Percentiles rank a stretch among this genome's conserved stretches.
Conservation (phyloP, 129 eudicot species). For the Escallonia rubra region DNA sequence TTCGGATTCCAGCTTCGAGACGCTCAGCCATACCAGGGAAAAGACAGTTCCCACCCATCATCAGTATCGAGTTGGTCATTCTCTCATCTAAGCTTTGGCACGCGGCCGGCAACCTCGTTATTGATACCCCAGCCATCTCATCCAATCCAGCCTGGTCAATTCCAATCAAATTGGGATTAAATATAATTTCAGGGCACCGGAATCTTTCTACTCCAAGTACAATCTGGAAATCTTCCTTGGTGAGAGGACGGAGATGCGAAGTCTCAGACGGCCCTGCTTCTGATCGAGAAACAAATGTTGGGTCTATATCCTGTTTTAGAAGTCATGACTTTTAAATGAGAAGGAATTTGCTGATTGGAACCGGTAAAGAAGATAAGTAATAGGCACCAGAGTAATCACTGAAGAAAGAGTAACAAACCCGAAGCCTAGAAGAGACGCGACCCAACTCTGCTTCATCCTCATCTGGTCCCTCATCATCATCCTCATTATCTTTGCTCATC, state of each 20-base stretch:
- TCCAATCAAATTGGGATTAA: constrained; percentile 75
- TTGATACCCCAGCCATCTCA: constrained; percentile 80
- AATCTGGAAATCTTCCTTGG: constrained; percentile 91
- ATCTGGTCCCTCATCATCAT: constrained; percentile 84
- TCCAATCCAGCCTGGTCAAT: constrained; percentile 96
- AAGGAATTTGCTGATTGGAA: neutral
- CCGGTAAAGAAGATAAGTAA: too few relatives aligned
- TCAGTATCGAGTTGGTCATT: constrained; percentile 65
- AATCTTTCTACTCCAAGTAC: constrained; percentile 87
- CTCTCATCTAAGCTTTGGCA: constrained; percentile 40
- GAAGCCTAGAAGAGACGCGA: constrained; percentile 75
- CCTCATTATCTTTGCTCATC: constrained; percentile 96
- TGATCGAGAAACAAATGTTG: constrained; percentile 57
- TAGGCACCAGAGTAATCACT: neutral
- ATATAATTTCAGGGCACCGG: constrained; percentile 90
- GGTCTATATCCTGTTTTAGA: constrained; percentile 74
- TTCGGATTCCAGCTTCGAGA: constrained; percentile 78
- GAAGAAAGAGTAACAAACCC: constrained; percentile 37
- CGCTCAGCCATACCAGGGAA: constrained; percentile 86
- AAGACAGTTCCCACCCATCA: constrained; percentile 86
- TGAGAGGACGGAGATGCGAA: constrained; percentile 71
- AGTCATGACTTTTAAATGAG: neutral
- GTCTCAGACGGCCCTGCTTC: constrained; percentile 63
- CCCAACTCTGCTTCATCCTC: constrained; percentile 83
- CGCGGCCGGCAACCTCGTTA: constrained; percentile 46